Percentiles rank a stretch among this genome's conserved stretches.
Conservation (phyloP, 306 rosid genomes). For the Bauhinia variegata region DNA sequence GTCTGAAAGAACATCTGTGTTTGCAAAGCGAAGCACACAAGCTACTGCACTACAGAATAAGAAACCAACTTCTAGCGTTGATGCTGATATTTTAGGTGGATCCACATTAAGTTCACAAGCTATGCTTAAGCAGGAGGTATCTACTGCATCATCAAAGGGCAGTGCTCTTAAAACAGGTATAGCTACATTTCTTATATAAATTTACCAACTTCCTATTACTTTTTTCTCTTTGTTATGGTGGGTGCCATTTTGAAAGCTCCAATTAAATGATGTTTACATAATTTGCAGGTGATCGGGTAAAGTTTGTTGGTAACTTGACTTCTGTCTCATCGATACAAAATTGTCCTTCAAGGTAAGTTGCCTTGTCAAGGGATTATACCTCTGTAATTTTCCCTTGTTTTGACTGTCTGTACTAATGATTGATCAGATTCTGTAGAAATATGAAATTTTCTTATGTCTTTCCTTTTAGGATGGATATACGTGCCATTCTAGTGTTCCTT, state of each 20-base stretch:
- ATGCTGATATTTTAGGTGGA: constrained; percentile 87
- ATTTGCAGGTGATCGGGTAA: constrained; percentile 87
- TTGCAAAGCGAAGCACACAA: constrained; percentile 64
- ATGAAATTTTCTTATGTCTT: not conserved
- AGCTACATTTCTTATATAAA: constrained; percentile 5
- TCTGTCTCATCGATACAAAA: constrained; percentile 49
- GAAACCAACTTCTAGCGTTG: constrained; percentile 88
- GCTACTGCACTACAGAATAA: constrained; percentile 55
- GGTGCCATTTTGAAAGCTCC: not conserved
- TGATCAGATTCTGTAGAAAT: constrained; percentile 9
- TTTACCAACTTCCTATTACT: not conserved
- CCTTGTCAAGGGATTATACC: not conserved
- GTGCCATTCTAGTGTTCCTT: constrained; percentile 4
- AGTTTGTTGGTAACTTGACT: constrained; percentile 70
- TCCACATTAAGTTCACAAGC: constrained; percentile 74
- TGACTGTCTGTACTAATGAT: constrained; percentile 3
- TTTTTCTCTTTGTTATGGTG: not conserved
- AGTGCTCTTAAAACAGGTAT: constrained; percentile 67
- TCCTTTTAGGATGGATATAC: not conserved
- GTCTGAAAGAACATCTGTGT: constrained; percentile 61
- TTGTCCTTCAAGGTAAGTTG: constrained; percentile 66
- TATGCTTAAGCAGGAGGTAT: constrained; percentile 80
- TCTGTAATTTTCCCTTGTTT: constrained; percentile 1
- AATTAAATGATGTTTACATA: constrained; percentile 25
- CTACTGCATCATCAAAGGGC: constrained; percentile 82